Conservation (phyloP, 2,329 filamentous ascomycete genomes). For the Claviceps sp. region DNA sequence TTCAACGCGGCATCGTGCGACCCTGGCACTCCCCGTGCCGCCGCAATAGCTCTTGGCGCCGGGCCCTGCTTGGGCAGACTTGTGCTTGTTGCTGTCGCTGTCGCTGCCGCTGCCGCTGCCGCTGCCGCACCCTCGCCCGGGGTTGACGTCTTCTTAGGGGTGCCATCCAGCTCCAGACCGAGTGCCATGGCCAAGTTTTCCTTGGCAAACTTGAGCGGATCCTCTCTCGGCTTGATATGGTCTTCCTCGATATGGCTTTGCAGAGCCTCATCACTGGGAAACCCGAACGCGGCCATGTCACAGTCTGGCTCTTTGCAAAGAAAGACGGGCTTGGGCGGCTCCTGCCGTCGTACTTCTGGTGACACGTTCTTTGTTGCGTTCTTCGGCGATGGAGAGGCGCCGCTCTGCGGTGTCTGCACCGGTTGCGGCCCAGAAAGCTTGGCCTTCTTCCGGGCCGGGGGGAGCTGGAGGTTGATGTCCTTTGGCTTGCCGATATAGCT, state of each 20-base stretch:
- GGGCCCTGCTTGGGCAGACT: conserved; percentile 34
- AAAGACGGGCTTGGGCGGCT: conserved; percentile 29
- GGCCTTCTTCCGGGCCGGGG: conserved; percentile 42
- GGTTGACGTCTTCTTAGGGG: conserved; percentile 21
- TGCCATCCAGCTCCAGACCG: conserved; percentile 39
- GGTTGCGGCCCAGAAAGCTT: conserved; percentile 31
- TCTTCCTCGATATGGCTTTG: conserved; percentile 43
- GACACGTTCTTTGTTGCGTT: conserved; percentile 30
- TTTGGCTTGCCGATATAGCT: conserved; percentile 38
- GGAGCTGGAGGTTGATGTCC: conserved; percentile 42
- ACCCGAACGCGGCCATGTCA: conserved; percentile 34
- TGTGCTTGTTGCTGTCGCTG: conserved; percentile 26
- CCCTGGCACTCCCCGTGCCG: conserved; percentile 28
- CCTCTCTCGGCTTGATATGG: conserved; percentile 40
- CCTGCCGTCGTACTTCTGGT: conserved; percentile 27
- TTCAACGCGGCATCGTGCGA: conserved; percentile 38
- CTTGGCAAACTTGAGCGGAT: conserved; percentile 39
- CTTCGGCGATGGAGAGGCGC: conserved; percentile 33
- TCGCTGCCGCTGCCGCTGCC: conserved; percentile 23
- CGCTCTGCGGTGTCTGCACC: conserved; percentile 23
- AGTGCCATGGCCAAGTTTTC: conserved; percentile 36
- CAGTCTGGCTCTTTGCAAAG: conserved; percentile 42
- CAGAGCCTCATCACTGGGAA: conserved; percentile 40
- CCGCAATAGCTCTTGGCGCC: conserved; percentile 28
- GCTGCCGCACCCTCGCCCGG: conserved; percentile 16